These are phyloP conservation scores for Cudoniella acicularis DNA, from an alignment of 495 filamentous ascomycete genomes.

Conservation along the genomic window DNA sequence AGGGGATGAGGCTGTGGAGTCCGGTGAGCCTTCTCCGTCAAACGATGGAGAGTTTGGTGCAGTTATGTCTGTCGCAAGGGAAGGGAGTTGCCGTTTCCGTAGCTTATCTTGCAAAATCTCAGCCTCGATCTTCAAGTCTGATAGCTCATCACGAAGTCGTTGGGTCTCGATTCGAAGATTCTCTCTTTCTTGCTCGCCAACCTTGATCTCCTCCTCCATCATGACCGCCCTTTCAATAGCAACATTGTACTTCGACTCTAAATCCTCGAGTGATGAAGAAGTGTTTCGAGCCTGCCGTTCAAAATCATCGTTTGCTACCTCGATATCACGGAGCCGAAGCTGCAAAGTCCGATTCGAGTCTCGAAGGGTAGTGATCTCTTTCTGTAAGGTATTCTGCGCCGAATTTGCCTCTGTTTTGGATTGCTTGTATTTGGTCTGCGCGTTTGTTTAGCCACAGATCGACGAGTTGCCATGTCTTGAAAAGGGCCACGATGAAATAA, in stretches of 20 bases:
- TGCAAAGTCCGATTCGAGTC: conserved; percentile 79
- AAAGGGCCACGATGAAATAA: neutral
- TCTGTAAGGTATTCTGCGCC: conserved; percentile 84
- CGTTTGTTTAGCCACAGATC: conserved; percentile 16
- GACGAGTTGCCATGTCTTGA: neutral
- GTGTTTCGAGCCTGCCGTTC: conserved; percentile 93
- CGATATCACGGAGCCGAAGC: conserved; percentile 84
- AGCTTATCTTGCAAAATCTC: conserved; percentile 94
- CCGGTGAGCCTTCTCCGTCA: conserved; percentile 48
- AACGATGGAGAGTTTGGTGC: conserved; percentile 51
- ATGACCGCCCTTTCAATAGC: conserved; percentile 88
- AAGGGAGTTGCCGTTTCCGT: conserved; percentile 51
- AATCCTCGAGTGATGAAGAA: conserved; percentile 88
- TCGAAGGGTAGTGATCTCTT: conserved; percentile 88
- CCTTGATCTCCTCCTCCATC: conserved; percentile 89
- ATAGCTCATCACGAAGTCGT: conserved; percentile 81
- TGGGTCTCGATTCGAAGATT: conserved; percentile 82
- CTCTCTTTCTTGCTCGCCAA: conserved; percentile 88
- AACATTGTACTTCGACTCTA: conserved; percentile 95
- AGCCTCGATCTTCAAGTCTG: conserved; percentile 88
- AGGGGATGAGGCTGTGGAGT: conserved; percentile 67
- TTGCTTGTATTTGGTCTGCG: conserved; percentile 91
- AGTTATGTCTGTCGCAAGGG: conserved; percentile 47
- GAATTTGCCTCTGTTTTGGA: conserved; percentile 79
- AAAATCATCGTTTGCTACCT: conserved; percentile 97